phyloP scores from a whole-genome alignment of 768 basidiomycete genomes.

The Lentinula edodes region DNA sequence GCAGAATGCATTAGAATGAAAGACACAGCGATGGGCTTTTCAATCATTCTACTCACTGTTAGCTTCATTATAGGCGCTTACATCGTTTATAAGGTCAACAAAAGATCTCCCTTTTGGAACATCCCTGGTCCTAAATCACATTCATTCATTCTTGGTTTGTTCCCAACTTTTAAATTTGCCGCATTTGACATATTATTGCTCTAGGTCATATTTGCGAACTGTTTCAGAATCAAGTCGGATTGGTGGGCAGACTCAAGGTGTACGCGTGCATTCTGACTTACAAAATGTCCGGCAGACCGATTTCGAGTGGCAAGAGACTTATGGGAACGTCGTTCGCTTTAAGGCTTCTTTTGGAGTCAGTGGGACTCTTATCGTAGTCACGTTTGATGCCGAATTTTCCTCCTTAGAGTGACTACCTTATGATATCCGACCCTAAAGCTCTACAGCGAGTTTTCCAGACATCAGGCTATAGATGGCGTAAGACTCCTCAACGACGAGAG shows the following conservation, averaged over 20 bases:
- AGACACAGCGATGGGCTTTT: not conserved
- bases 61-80: not conserved
- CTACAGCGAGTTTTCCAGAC: constrained; percentile 26
- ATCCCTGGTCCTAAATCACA: constrained; percentile 3
- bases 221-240: constrained; percentile 1
- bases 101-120: constrained; percentile 4
- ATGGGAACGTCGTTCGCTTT: constrained; percentile 4
- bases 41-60: not conserved
- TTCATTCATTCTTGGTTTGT: not conserved
- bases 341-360: constrained; percentile 2
- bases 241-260: not conserved
- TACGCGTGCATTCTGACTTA: not conserved
- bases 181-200: not conserved
- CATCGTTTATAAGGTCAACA: not conserved
- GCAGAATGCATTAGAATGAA: not conserved
- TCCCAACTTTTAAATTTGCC: not conserved
- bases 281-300: not conserved
- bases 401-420: constrained; percentile 19
- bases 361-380: not conserved
- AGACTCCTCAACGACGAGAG: constrained; percentile 15
- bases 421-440: constrained; percentile 26
- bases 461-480: constrained; percentile 24
- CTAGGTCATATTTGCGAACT: constrained; percentile 5
- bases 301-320: constrained; percentile 3
- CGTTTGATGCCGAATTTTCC: not conserved